A percentile compares a stretch with the other conserved stretches of the same genome.
Evolutionary conservation across 2,329 filamentous ascomycete genomes (phyloP).

Genomic region (Fusarium begoniae): DNA sequence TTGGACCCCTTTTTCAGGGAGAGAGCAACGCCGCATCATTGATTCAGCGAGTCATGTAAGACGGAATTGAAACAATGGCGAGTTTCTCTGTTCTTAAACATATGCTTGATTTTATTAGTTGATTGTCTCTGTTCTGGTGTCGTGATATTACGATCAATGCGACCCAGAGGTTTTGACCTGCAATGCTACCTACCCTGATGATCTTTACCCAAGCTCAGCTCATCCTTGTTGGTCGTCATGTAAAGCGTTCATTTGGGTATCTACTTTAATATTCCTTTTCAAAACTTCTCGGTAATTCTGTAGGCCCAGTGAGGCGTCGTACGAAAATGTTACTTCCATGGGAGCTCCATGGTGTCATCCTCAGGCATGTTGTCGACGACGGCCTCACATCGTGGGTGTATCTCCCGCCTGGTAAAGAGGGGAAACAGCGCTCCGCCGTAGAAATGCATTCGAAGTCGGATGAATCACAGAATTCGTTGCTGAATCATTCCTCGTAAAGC

Average conservation of each 20-base stretch:
- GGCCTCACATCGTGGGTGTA: not conserved
- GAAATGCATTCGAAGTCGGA: no score
- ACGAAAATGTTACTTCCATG: not conserved
- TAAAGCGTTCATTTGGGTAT: slow-evolving; percentile 11
- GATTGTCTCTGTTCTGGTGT: no score
- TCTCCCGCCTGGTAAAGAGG: not conserved
- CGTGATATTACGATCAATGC: not conserved
- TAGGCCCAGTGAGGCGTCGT: not conserved
- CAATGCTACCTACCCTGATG: not conserved
- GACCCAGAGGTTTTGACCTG: not conserved
- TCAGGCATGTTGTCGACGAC: no score
- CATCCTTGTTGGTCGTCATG: not conserved
- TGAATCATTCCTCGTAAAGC: slow-evolving; percentile 37
- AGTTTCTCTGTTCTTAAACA: not conserved
- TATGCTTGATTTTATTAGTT: not conserved
- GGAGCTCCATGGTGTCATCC: not conserved
- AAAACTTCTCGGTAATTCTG: no score
- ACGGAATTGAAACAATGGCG: not conserved
- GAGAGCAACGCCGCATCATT: not conserved
- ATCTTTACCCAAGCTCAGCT: not conserved
- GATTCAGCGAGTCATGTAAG: not conserved
- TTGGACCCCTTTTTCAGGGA: slow-evolving; percentile 18
- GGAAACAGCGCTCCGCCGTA: not conserved
- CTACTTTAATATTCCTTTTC: not conserved
- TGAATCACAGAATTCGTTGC: no score